These are phyloP conservation scores for Ustulina deusta DNA, from an alignment of 2,329 filamentous ascomycete genomes.

Conservation along the genomic window DNA sequence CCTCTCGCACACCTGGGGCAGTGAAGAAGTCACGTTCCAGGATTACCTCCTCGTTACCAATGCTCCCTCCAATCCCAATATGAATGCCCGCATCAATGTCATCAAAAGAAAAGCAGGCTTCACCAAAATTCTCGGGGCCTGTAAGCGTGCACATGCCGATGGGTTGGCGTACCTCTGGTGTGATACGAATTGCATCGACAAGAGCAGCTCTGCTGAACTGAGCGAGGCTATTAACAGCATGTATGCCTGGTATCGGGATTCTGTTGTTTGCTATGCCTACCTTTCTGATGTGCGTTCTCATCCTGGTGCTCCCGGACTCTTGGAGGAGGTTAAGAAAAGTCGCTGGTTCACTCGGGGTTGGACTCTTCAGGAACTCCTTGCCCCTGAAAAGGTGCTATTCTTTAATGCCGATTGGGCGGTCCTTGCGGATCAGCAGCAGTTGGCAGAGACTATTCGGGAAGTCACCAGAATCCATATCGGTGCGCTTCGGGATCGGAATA, in stretches of 20 bases:
- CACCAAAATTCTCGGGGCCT: conserved; percentile 51
- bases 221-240: conserved; percentile 55
- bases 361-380: conserved; percentile 48
- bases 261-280: conserved; percentile 51
- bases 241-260: conserved; percentile 51
- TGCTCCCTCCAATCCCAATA: background rate
- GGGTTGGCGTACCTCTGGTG: conserved; percentile 51
- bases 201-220: conserved; percentile 51
- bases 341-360: conserved; percentile 48
- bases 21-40: conserved; percentile 52
- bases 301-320: too few relatives aligned
- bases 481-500: conserved; percentile 36
- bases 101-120: conserved; percentile 49
- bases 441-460: conserved; percentile 32
- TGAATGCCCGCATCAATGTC: conserved; percentile 18
- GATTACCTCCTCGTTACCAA: conserved; percentile 36
- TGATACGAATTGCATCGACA: conserved; percentile 56
- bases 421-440: conserved; percentile 29
- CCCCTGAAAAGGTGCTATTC: conserved; percentile 44
- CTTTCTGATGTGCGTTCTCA: conserved; percentile 47
- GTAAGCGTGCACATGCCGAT: conserved; percentile 47
- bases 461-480: conserved; percentile 42
- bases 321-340: conserved; percentile 20
- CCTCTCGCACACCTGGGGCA: conserved; percentile 55
- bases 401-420: conserved; percentile 36